A percentile compares a stretch with the other conserved stretches of the same genome.
Evolutionary conservation across 345 rosid genomes (phyloP).

Genomic region (Syzygium aromaticum): DNA sequence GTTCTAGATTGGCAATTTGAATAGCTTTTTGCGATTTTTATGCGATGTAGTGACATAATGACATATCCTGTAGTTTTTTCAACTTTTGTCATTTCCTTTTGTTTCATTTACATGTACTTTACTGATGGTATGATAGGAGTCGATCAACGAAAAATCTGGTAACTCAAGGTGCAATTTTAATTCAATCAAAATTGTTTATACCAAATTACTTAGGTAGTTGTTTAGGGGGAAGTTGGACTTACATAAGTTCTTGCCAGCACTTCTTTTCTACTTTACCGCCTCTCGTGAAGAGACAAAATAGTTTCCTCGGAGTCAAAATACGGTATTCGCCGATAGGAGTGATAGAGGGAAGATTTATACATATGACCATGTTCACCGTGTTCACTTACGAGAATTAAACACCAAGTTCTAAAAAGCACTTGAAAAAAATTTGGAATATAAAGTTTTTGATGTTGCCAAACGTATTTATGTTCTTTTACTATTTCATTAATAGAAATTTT

Average conservation of each 20-base stretch:
- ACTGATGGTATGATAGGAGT: background rate
- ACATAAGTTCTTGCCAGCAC: background rate
- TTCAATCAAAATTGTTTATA: background rate
- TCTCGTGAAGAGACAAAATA: background rate
- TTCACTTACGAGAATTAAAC: too few species aligned
- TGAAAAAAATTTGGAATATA: too few species aligned
- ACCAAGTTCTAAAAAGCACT: too few species aligned
- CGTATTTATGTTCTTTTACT: too few species aligned
- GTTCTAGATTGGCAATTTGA: background rate
- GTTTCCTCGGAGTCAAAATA: background rate
- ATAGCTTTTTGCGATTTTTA: background rate
- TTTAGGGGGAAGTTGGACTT: background rate
- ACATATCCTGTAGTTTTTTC: background rate
- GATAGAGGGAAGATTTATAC: too few species aligned
- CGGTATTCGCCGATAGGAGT: too few species aligned
- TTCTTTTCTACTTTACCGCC: background rate
- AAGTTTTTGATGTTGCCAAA: too few species aligned
- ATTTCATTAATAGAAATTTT: too few species aligned
- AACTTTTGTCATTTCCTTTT: background rate
- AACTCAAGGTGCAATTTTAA: background rate
- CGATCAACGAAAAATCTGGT: background rate
- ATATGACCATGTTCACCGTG: too few species aligned
- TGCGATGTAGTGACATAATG: background rate
- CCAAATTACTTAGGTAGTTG: background rate
- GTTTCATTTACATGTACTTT: background rate